Evolutionary conservation across 352 stramenopile genomes (phyloP).

Genomic region (Phytophthora uliginosa): DNA sequence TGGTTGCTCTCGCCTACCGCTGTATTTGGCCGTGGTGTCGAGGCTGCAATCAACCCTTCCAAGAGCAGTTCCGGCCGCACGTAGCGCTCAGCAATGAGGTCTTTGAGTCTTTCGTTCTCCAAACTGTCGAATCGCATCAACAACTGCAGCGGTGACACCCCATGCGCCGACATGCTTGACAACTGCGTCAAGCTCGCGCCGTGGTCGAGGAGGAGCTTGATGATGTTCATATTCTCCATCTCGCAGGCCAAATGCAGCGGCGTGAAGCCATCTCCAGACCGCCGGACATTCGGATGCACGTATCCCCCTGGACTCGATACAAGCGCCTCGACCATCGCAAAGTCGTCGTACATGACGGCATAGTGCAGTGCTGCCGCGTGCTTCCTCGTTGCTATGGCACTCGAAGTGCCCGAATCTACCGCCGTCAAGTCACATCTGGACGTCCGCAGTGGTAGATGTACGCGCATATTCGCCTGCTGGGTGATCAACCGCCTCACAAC

Average conservation of each 20-base stretch:
- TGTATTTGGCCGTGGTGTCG: background rate
- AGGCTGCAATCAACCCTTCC: constrained; percentile 24
- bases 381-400: constrained; percentile 44
- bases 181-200: constrained; percentile 61
- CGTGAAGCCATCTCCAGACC: constrained; percentile 72
- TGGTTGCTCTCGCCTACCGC: background rate
- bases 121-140: constrained; percentile 60
- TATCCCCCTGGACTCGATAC: constrained; percentile 32
- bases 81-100: constrained; percentile 50
- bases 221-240: constrained; percentile 59
- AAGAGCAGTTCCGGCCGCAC: constrained; percentile 57
- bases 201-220: constrained; percentile 59
- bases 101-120: constrained; percentile 57
- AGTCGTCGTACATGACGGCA: constrained; percentile 71
- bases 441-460: constrained; percentile 62
- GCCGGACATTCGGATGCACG: constrained; percentile 67
- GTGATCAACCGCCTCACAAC: constrained; percentile 59
- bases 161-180: constrained; percentile 48
- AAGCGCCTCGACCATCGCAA: constrained; percentile 47
- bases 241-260: constrained; percentile 75
- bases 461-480: constrained; percentile 66
- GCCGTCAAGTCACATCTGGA: constrained; percentile 26
- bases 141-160: constrained; percentile 62
- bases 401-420: constrained; percentile 21
- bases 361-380: constrained; percentile 72